A percentile compares a stretch with the other conserved stretches of the same genome.
These are phyloP conservation scores for Aspergillus saccharolyticus DNA, from an alignment of 495 filamentous ascomycete species.

Conservation along the genomic window DNA sequence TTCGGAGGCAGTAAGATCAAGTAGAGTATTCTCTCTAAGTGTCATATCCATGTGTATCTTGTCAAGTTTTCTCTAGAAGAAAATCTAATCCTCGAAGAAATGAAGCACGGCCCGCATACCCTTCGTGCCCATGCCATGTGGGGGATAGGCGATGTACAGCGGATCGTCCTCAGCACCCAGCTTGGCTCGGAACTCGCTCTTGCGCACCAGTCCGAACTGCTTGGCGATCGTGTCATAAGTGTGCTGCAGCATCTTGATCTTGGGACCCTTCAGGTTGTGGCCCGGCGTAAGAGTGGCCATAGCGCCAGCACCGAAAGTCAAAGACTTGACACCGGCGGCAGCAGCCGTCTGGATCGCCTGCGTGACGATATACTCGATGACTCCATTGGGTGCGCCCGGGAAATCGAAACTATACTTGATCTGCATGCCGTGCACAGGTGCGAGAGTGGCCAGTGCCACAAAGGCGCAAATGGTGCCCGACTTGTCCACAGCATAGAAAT, in stretches of 20 bases:
- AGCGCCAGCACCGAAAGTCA: constrained; percentile 80
- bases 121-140: constrained; percentile 69
- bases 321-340: constrained; percentile 53
- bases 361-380: constrained; percentile 74
- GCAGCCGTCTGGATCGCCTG: constrained; percentile 68
- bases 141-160: constrained; percentile 77
- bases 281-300: constrained; percentile 61
- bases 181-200: constrained; percentile 85
- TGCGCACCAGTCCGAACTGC: constrained; percentile 71
- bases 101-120: constrained; percentile 72
- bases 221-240: constrained; percentile 73
- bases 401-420: constrained; percentile 87
- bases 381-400: constrained; percentile 68
- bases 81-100: constrained; percentile 70
- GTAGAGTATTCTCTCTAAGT: constrained; percentile 1
- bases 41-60: neutral
- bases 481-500: constrained; percentile 68
- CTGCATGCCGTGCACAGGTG: constrained; percentile 74
- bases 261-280: constrained; percentile 67
- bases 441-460: constrained; percentile 67
- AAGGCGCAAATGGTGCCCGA: constrained; percentile 65
- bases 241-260: constrained; percentile 66
- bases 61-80: neutral
- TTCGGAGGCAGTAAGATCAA: constrained; percentile 3
- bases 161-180: constrained; percentile 72